A percentile compares a stretch with the other conserved stretches of the same genome.
These are phyloP conservation scores for Pseudogymnoascus sp. DNA, from an alignment of 2,329 filamentous ascomycete genomes.

Conservation along the genomic window DNA sequence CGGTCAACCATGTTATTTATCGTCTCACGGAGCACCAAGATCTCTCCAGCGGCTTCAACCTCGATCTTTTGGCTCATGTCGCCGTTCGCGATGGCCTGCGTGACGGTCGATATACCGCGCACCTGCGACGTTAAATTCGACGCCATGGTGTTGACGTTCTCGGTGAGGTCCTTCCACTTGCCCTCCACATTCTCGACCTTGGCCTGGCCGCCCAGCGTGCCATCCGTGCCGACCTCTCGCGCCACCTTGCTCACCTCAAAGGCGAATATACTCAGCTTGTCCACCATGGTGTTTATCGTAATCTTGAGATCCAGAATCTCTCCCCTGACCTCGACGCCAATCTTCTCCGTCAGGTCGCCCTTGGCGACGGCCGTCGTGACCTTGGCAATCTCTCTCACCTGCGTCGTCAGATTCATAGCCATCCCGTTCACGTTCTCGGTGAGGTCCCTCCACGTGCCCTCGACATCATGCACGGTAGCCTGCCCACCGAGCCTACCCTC, in stretches of 20 bases:
- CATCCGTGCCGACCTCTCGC: slow-evolving; percentile 92
- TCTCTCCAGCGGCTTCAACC: slow-evolving; percentile 90
- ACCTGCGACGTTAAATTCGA: slow-evolving; percentile 64
- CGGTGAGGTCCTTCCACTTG: slow-evolving; percentile 95
- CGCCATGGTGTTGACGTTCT: slow-evolving; percentile 75
- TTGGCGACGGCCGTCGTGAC: slow-evolving; percentile 93
- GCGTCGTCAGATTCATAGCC: slow-evolving; percentile 95
- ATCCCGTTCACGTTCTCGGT: slow-evolving; percentile 96
- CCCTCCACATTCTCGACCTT: slow-evolving; percentile 91
- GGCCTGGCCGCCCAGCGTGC: slow-evolving; percentile 86
- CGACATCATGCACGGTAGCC: slow-evolving; percentile 89
- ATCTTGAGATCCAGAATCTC: slow-evolving; percentile 94
- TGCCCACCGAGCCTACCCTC: slow-evolving; percentile 91
- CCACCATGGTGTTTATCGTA: slow-evolving; percentile 98
- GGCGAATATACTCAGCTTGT: slow-evolving; percentile 89
- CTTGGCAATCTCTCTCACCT: slow-evolving; percentile 94
- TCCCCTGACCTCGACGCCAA: slow-evolving; percentile 84
- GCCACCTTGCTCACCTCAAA: slow-evolving; percentile 95
- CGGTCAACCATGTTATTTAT: slow-evolving; percentile 99
- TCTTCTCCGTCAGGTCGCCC: slow-evolving; percentile 92
- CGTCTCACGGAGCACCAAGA: slow-evolving; percentile 86
- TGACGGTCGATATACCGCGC: slow-evolving; percentile 86
- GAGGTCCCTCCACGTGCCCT: slow-evolving; percentile 93
- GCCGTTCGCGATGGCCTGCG: slow-evolving; percentile 88
- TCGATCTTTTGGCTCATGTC: slow-evolving; percentile 95